Evolutionary conservation across 805 yeast genomes (phyloP).

Genomic region (Helenozyma baotianmanensis): DNA sequence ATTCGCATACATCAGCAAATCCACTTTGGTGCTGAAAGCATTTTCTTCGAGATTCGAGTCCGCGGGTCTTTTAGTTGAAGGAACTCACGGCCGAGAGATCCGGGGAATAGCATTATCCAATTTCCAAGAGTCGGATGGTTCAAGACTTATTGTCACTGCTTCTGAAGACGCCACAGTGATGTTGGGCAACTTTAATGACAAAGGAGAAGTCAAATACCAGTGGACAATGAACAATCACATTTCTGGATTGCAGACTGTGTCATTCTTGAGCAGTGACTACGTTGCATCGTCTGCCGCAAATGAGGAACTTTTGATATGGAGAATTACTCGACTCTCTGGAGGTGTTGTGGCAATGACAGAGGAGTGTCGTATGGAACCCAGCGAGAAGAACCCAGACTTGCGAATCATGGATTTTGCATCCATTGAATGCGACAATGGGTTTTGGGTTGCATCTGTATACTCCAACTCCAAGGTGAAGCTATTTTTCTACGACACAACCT

Average conservation of each 20-base stretch:
- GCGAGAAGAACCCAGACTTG: slow-evolving; percentile 65
- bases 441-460: slow-evolving; percentile 64
- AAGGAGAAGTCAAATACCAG: slow-evolving; percentile 42
- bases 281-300: slow-evolving; percentile 65
- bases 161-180: slow-evolving; percentile 85
- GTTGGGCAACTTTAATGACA: slow-evolving; percentile 38
- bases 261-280: slow-evolving; percentile 48
- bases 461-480: slow-evolving; percentile 77
- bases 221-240: slow-evolving; percentile 78
- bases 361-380: slow-evolving; percentile 51
- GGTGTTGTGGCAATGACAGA: slow-evolving; percentile 45
- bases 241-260: slow-evolving; percentile 79
- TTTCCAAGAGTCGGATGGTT: slow-evolving; percentile 20
- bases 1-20: slow-evolving; percentile 55
- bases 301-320: slow-evolving; percentile 87
- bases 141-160: slow-evolving; percentile 60
- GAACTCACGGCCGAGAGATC: slow-evolving; percentile 90
- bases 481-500: slow-evolving; percentile 47
- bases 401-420: slow-evolving; percentile 80
- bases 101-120: slow-evolving; percentile 64
- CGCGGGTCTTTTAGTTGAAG: slow-evolving; percentile 22
- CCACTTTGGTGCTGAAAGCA: slow-evolving; percentile 38
- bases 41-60: slow-evolving; percentile 17
- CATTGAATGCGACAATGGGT: slow-evolving; percentile 40
- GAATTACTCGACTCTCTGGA: slow-evolving; percentile 34